A percentile compares a stretch with the other conserved stretches of the same genome.
Evolutionary conservation across 192 early-diverging fungal genomes (phyloP).

Genomic region (Spizellomyces punctatus): DNA sequence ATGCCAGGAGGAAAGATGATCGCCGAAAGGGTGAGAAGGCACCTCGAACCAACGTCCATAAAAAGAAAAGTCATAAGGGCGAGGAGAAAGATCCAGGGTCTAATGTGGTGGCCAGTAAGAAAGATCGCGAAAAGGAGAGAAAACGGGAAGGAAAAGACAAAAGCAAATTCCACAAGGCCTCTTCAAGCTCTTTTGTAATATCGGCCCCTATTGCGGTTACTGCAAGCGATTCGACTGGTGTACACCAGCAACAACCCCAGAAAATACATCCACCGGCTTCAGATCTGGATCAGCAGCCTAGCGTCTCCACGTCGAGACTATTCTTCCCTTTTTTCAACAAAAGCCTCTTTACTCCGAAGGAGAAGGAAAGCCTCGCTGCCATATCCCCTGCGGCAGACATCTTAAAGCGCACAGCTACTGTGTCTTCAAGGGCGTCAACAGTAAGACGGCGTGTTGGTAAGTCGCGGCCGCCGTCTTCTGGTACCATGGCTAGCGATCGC

Average conservation of each 20-base stretch:
- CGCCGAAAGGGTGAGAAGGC: neutral
- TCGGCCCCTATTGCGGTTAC: neutral
- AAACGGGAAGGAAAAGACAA: conserved; percentile 15
- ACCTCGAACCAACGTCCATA: neutral
- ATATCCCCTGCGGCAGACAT: conserved; percentile 21
- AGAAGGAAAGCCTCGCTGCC: conserved; percentile 11
- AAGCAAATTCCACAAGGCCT: conserved; percentile 4
- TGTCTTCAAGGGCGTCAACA: conserved; percentile 37
- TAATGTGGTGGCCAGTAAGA: neutral
- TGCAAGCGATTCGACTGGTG: neutral
- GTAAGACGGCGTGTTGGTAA: conserved; percentile 42
- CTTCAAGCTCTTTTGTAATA: neutral
- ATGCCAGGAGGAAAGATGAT: neutral
- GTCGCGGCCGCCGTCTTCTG: conserved; percentile 28
- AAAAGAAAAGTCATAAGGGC: too few species aligned
- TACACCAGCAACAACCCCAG: neutral
- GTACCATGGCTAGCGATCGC: conserved; percentile 29
- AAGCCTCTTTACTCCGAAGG: conserved; percentile 28
- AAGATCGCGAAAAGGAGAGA: conserved; percentile 28
- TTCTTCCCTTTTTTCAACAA: conserved; percentile 38
- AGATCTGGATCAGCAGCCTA: conserved; percentile 9
- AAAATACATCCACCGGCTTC: neutral
- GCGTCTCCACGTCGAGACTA: conserved; percentile 17
- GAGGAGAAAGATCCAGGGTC: neutral
- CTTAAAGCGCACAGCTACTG: conserved; percentile 38